Evolutionary conservation across 2,329 filamentous ascomycete species (phyloP).

Genomic region (Torrubiella hemipterigena): DNA sequence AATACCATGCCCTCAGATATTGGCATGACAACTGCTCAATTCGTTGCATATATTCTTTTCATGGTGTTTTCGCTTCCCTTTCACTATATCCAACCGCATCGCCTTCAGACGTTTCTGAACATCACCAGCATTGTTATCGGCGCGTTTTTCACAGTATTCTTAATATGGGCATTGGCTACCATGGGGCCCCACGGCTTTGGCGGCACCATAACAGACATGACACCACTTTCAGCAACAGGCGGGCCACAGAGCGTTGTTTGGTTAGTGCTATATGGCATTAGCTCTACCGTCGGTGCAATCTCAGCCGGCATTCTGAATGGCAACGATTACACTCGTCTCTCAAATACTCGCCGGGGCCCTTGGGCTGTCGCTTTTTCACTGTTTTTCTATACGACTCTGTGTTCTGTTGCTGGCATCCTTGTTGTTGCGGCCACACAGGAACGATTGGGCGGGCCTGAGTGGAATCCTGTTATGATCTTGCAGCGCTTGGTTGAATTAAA

Average conservation of each 20-base stretch:
- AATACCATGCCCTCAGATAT: constrained; percentile 27
- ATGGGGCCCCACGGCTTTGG: constrained; percentile 28
- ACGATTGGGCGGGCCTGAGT: constrained; percentile 21
- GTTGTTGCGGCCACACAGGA: constrained; percentile 26
- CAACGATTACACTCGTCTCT: constrained; percentile 24
- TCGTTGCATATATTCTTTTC: constrained; percentile 31
- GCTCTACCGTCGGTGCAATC: constrained; percentile 24
- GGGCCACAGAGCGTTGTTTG: constrained; percentile 19
- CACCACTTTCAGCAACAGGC: constrained; percentile 12
- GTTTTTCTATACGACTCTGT: constrained; percentile 22
- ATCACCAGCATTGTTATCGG: constrained; percentile 25
- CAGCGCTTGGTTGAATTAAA: constrained; percentile 17
- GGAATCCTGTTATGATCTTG: constrained; percentile 24
- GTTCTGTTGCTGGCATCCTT: constrained; percentile 25
- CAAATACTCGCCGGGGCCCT: constrained; percentile 18
- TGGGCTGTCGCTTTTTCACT: constrained; percentile 21
- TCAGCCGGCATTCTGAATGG: constrained; percentile 25
- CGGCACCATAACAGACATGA: constrained; percentile 14
- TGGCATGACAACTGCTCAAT: constrained; percentile 30
- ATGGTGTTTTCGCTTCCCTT: constrained; percentile 28
- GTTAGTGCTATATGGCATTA: constrained; percentile 23
- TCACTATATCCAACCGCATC: constrained; percentile 31
- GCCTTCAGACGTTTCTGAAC: constrained; percentile 28
- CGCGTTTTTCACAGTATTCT: constrained; percentile 26
- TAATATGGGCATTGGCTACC: constrained; percentile 31